Evolutionary conservation across 148 eudicot species (phyloP).

Genomic region (Fagopyrum tataricum): DNA sequence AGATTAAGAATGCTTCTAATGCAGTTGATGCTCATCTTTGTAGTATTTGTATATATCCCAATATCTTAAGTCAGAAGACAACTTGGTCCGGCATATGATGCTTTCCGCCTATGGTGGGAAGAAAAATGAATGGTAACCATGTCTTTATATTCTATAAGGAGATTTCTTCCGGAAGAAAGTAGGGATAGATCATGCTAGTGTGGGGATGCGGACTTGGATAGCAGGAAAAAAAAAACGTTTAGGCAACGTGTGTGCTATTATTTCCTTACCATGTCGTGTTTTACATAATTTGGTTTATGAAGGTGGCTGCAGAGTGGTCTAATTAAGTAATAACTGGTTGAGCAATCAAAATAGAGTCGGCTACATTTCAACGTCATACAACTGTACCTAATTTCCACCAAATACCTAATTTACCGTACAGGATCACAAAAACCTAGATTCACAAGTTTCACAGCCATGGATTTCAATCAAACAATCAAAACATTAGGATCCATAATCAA

Average conservation of each 20-base stretch:
- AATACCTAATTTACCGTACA: too few relatives aligned
- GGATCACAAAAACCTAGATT: background rate
- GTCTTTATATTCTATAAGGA: background rate
- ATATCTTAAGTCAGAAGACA: background rate
- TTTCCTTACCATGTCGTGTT: background rate
- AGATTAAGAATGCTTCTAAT: background rate
- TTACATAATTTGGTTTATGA: background rate
- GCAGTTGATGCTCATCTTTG: background rate
- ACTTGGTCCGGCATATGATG: conserved; percentile 1
- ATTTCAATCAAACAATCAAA: background rate
- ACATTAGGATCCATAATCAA: background rate
- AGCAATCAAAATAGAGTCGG: background rate
- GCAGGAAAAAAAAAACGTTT: background rate
- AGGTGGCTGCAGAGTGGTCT: too few relatives aligned
- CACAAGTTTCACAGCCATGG: background rate
- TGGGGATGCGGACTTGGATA: background rate
- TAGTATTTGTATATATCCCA: background rate
- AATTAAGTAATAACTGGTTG: too few relatives aligned
- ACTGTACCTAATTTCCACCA: background rate
- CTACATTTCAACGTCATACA: background rate
- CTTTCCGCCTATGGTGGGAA: conserved; percentile 7
- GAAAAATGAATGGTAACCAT: conserved; percentile 5
- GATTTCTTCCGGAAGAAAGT: background rate
- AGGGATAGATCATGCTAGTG: background rate
- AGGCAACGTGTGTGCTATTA: background rate